Conservation (phyloP, 169 alveolate species). For the Plasmodium falciparum region DNA sequence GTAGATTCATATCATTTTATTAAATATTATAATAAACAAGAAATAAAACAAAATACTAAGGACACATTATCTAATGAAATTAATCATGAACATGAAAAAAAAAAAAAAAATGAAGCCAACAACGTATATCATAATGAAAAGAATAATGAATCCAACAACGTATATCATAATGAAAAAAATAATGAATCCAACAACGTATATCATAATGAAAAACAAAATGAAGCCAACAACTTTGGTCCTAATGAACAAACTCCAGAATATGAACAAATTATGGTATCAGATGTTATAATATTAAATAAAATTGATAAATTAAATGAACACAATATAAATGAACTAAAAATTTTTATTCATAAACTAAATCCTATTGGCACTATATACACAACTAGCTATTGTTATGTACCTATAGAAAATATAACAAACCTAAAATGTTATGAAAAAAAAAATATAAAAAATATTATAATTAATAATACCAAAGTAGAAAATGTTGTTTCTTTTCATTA, state of each 20-base stretch:
- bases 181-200: neutral
- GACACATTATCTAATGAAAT: neutral
- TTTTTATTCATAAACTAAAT: constrained; percentile 41
- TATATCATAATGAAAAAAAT: too few species aligned
- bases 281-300: constrained; percentile 61
- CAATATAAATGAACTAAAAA: constrained; percentile 37
- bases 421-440: constrained; percentile 73
- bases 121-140: too few species aligned
- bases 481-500: constrained; percentile 30
- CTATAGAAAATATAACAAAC: constrained; percentile 59
- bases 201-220: neutral
- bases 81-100: constrained; percentile 1
- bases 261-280: constrained; percentile 66
- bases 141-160: neutral
- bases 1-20: constrained; percentile 60
- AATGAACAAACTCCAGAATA: neutral
- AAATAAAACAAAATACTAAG: too few species aligned
- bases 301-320: constrained; percentile 48
- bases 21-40: neutral
- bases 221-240: neutral
- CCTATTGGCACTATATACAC: constrained; percentile 41
- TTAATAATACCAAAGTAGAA: neutral
- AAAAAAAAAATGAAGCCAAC: neutral
- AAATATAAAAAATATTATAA: constrained; percentile 40
- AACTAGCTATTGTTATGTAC: constrained; percentile 45